phyloP scores from a whole-genome alignment of 2,329 filamentous ascomycete species.

The Ophiostoma angusticollis region DNA sequence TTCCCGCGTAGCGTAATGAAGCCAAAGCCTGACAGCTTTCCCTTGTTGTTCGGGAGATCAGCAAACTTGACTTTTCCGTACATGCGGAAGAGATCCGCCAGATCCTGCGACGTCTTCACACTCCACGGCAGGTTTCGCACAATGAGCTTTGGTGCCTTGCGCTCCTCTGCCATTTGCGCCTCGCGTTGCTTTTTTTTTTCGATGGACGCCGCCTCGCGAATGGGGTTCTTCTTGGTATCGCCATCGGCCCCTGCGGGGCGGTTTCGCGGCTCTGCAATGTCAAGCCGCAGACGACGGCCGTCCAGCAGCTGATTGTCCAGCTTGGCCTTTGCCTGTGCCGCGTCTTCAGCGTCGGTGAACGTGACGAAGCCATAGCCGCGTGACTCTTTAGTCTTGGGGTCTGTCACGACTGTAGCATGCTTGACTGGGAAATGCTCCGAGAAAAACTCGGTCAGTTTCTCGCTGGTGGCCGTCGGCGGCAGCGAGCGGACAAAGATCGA shows the following conservation, averaged over 20 bases:
- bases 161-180: conserved; percentile 46
- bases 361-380: conserved; percentile 95
- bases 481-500: conserved; percentile 88
- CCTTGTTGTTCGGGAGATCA: conserved; percentile 67
- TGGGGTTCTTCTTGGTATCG: conserved; percentile 24
- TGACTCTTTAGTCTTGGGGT: conserved; percentile 73
- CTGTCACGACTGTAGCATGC: conserved; percentile 83
- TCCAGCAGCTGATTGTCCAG: conserved; percentile 67
- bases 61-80: conserved; percentile 87
- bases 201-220: conserved; percentile 25
- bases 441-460: conserved; percentile 76
- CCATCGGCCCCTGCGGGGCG: conserved; percentile 49
- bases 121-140: conserved; percentile 94
- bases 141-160: conserved; percentile 63
- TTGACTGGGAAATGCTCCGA: conserved; percentile 91
- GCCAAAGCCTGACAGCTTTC: conserved; percentile 74
- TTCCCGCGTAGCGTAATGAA: conserved; percentile 80
- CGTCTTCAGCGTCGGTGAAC: conserved; percentile 87
- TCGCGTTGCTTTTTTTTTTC: conserved; percentile 39
- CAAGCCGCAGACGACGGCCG: conserved; percentile 71
- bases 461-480: conserved; percentile 63
- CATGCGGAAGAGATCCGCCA: conserved; percentile 66
- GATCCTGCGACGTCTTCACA: conserved; percentile 72
- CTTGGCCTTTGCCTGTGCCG: conserved; percentile 64
- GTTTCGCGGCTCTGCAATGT: conserved; percentile 76